Evolutionary conservation across 2,329 filamentous ascomycete genomes (phyloP), one percentile per base, ranked within the genome.

Genomic region (Ophiostoma montium): DNA sequence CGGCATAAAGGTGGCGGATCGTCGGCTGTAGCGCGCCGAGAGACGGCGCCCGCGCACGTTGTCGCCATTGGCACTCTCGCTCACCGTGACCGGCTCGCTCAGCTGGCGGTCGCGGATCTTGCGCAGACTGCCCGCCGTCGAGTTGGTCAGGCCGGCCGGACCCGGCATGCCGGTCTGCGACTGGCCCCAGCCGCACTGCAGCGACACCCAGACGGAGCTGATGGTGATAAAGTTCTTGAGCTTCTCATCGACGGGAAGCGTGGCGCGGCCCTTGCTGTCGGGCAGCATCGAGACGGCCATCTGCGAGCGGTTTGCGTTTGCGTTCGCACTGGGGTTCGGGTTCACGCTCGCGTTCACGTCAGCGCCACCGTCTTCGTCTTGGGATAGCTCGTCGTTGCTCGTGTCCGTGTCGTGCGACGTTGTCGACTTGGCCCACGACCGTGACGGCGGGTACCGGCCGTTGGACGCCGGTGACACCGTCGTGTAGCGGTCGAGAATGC

Each of bases 401-500:
- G 52, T 46, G 30, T 60, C 60, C 35, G 57, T 54, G 35, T 61
- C 57, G 38, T 49, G 50, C 11, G 56, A 54, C 6, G 54, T 50
- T 0, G 51, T 48, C 7, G 55, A 56, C 27, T 38, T 41, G 2
- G 51, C 42, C 38, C 51, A 58, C 1, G 63, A 57, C 21, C 67
- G 65, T 12, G 65, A 66, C 1, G 71, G 71, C 10, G 73, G 71
- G 52, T 70, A 68, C 35, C 65, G 67, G n/a, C 66, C 64, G 31
- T 67, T 65, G 1, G 48, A 39, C 0, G 73, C 71, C 7, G 69
- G 61, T 1, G 74, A 72, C 27, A 79, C 66, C 0, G 74, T 72
- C 5, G 70, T 75, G 60, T 86, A 89, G 3, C 69, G 71, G 55
- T 89, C 80, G 52, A 79, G 75, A 44, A 90, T 75, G 46, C 86